Base-by-base conservation (phyloP, 2,329 filamentous ascomycete genomes). In the Coniochaeta sp. region DNA sequence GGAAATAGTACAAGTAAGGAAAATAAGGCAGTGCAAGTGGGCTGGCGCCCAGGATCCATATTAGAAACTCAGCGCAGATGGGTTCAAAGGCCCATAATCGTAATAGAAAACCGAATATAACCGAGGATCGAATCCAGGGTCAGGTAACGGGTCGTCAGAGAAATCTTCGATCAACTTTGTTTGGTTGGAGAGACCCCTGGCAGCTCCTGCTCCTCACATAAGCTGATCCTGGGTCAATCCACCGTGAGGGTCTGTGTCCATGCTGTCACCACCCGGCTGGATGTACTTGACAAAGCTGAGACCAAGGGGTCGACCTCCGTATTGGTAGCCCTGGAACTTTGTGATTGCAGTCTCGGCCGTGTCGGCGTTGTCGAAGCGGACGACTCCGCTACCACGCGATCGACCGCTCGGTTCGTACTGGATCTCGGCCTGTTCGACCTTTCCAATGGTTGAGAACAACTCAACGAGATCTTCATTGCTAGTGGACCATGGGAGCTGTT, bases 311-410 rank as follows among this genome's bases (percentile, higher is more conserved):
- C 95, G 91, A 60, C 93, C 93, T 66, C 95, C 95, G 70, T 99
- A 99, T 73, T 96, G 91, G 73, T 99, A 99, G 60, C 92, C 92
- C 67, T 95, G 93, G 79, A 99, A 99, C 74, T 99, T 99, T 70
- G 91, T 85, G 69, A 99, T 98, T 54, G 93, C 89, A 24, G 92
- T 97, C 68, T 96, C 92, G 1, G 95, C 92, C 64, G 92, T 96
- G 9, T 93, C 87, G 17, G 85, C 78, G 59, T 77, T 84, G 71
- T 96, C 91, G 72, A 99, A 98, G 64, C 95, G 88, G 60, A 99
- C 95, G n/a, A 99, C 95, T 72, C 95, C 95, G 62, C 90, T 95
- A 65, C 95, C 95, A 65, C 92, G 89, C 62, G 95, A 99, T 68
- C 95, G 90, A 54, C 95, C 95, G 70, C 96, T 98, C 4, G 91